phyloP scores from a whole-genome alignment of 306 rosid genomes.

The Fragaria vesca region DNA sequence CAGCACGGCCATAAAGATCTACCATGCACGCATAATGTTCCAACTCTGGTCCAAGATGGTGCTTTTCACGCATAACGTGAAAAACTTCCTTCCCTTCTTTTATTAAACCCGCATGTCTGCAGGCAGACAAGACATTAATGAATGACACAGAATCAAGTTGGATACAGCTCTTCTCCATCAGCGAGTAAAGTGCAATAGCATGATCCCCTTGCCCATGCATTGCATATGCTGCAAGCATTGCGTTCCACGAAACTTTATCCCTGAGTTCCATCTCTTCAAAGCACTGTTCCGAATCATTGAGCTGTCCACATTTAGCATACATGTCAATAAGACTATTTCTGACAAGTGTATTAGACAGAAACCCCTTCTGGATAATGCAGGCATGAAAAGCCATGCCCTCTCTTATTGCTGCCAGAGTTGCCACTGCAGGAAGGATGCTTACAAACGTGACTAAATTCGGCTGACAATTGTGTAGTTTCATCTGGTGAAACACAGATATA shows the following conservation, averaged over 20 bases:
- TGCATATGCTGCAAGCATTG: constrained; percentile 69
- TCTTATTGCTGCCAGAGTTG: constrained; percentile 45
- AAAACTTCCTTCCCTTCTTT: constrained; percentile 53
- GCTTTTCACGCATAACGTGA: constrained; percentile 46
- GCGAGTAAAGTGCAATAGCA: constrained; percentile 52
- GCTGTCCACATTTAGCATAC: constrained; percentile 72
- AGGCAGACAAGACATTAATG: constrained; percentile 59
- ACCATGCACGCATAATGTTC: constrained; percentile 78
- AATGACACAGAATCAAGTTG: constrained; percentile 58
- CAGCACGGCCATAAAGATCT: constrained; percentile 65
- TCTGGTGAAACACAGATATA: constrained; percentile 40
- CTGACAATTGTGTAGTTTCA: constrained; percentile 46
- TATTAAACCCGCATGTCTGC: constrained; percentile 70
- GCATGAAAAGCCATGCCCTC: constrained; percentile 68
- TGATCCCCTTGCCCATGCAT: constrained; percentile 58
- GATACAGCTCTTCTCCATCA: constrained; percentile 46
- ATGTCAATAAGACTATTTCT: constrained; percentile 59
- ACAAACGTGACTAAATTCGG: constrained; percentile 60
- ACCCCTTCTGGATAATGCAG: constrained; percentile 53
- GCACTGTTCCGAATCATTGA: constrained; percentile 52
- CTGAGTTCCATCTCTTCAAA: constrained; percentile 61
- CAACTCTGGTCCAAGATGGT: constrained; percentile 49
- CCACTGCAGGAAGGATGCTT: constrained; percentile 54
- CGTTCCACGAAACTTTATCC: constrained; percentile 60
- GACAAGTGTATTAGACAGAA: constrained; percentile 40